Evolutionary conservation across 2,329 filamentous ascomycete species (phyloP).

Genomic region (Proliferodiscus dingleyae): DNA sequence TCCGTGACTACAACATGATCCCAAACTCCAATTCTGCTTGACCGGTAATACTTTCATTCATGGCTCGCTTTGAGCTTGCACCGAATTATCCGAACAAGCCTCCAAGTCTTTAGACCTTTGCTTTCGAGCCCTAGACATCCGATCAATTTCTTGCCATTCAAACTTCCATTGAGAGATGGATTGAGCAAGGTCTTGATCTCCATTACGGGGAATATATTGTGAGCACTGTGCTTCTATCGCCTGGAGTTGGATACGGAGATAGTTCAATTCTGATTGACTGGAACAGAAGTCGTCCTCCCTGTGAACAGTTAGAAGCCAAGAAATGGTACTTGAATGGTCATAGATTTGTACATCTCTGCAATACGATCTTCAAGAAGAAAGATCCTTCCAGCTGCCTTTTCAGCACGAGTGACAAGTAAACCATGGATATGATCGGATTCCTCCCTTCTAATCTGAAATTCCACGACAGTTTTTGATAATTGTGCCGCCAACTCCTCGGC

Average conservation of each 20-base stretch:
- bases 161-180: constrained; percentile 58
- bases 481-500: constrained; percentile 46
- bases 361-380: constrained; percentile 56
- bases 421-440: constrained; percentile 61
- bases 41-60: not conserved
- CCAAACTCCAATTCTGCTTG: no score
- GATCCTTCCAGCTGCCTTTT: constrained; percentile 53
- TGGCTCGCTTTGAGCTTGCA: no score
- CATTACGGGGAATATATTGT: constrained; percentile 41
- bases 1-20: no score
- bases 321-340: constrained; percentile 20
- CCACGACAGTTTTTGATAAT: constrained; percentile 45
- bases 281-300: constrained; percentile 53
- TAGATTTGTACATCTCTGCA: constrained; percentile 45
- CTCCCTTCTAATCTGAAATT: constrained; percentile 51
- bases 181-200: constrained; percentile 51
- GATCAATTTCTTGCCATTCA: constrained; percentile 51
- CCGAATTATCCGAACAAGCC: not conserved
- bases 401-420: constrained; percentile 52
- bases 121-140: constrained; percentile 28
- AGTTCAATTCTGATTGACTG: constrained; percentile 56
- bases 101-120: constrained; percentile 11
- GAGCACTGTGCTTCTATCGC: constrained; percentile 56
- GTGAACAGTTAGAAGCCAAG: constrained; percentile 5
- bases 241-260: constrained; percentile 57